Evolutionary conservation across 345 rosid species (phyloP).

Genomic region (Salix koriyanagi): DNA sequence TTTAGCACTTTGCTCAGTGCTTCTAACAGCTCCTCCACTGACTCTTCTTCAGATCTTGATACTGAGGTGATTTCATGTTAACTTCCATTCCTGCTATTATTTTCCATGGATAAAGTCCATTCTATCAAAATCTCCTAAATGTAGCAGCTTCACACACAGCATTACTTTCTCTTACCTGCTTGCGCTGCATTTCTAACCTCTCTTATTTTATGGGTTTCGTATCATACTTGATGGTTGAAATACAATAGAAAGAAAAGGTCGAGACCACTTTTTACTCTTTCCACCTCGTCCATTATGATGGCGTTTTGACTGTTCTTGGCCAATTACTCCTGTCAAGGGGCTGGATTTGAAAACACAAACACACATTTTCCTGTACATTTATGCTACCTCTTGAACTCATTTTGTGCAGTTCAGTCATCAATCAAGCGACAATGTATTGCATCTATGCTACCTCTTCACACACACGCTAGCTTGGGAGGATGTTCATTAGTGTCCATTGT

Average conservation of each 20-base stretch:
- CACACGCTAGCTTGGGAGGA: no score
- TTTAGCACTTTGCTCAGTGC: slow-evolving; percentile 59
- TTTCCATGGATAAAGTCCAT: no score
- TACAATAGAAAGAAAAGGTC: slow-evolving; percentile 7
- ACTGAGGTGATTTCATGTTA: slow-evolving; percentile 47
- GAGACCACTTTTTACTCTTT: slow-evolving; percentile 12
- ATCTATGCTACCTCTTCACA: no score
- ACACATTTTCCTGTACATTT: no score
- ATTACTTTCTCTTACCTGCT: no score
- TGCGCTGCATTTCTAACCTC: neutral
- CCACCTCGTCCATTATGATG: slow-evolving; percentile 22
- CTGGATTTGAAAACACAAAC: no score
- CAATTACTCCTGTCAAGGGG: slow-evolving; percentile 3
- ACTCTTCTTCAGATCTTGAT: slow-evolving; percentile 71
- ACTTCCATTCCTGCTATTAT: neutral
- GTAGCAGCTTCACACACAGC: no score
- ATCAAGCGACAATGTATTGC: no score
- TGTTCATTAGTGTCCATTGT: no score
- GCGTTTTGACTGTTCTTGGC: slow-evolving; percentile 11
- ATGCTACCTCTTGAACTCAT: neutral
- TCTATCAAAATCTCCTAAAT: no score
- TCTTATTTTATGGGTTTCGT: neutral
- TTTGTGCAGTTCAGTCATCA: neutral
- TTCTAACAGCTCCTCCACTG: slow-evolving; percentile 43
- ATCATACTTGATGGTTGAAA: no score